Percentiles rank a stretch among this genome's conserved stretches.
Conservation (phyloP, 371 early-diverging fungal genomes). For the Caulochytrium protostelioides region DNA sequence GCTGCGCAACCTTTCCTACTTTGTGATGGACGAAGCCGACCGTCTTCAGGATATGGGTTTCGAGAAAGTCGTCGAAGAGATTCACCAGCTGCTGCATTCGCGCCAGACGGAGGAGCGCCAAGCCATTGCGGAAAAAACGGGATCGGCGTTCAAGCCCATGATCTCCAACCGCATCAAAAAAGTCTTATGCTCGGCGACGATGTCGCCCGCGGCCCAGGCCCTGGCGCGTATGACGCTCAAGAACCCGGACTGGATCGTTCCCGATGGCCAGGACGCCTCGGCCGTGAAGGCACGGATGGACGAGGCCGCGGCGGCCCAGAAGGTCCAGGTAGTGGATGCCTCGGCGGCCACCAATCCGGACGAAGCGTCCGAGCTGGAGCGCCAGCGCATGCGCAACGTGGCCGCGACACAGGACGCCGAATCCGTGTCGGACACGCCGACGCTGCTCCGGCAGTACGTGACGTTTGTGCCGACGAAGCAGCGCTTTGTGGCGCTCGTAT, state of each 20-base stretch:
- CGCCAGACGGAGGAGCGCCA: constrained; percentile 3
- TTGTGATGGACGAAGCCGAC: constrained; percentile 54
- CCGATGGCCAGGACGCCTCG: constrained; percentile 4
- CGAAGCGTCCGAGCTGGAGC: too few species aligned
- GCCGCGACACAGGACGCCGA: too few species aligned
- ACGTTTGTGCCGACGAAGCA: too few species aligned
- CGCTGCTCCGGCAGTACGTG: too few species aligned
- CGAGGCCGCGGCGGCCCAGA: constrained; percentile 2
- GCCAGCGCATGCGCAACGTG: too few species aligned
- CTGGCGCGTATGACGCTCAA: constrained; percentile 54
- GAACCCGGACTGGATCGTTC: constrained; percentile 30
- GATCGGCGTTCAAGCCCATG: too few species aligned
- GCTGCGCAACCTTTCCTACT: constrained; percentile 20
- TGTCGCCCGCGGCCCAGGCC: constrained; percentile 55
- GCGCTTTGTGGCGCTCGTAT: too few species aligned
- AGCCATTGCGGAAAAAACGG: too few species aligned
- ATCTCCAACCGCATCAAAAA: too few species aligned
- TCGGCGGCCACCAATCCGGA: too few species aligned
- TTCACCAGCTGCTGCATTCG: constrained; percentile 13
- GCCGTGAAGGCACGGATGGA: background rate
- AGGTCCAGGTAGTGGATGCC: too few species aligned
- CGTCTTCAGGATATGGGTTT: constrained; percentile 39
- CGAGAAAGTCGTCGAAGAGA: constrained; percentile 22
- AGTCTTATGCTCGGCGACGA: constrained; percentile 82
- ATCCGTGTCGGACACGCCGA: too few species aligned